These are phyloP conservation scores for Phytopythium mirpurense DNA, from an alignment of 352 stramenopile species.

Conservation along the genomic window DNA sequence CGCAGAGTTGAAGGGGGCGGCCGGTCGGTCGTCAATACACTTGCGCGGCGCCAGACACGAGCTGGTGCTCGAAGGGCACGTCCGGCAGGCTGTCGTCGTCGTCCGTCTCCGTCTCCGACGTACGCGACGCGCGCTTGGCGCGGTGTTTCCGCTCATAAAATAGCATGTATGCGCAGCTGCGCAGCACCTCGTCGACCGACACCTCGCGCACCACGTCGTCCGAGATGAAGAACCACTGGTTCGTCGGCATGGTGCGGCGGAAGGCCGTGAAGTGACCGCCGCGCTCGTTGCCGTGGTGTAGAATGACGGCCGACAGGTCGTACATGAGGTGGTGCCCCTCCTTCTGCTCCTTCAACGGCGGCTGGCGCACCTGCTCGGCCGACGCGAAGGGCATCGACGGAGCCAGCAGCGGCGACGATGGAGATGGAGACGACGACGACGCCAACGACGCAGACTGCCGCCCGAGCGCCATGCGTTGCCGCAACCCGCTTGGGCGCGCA, in stretches of 20 bases:
- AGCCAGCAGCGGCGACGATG: constrained; percentile 3
- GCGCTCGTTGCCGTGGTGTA: constrained; percentile 85
- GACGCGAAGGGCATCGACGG: constrained; percentile 7
- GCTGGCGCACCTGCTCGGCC: not conserved
- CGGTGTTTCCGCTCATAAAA: constrained; percentile 83
- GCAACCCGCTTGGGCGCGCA: not conserved
- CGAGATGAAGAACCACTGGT: constrained; percentile 85
- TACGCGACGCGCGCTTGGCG: constrained; percentile 27
- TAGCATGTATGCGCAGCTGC: constrained; percentile 86
- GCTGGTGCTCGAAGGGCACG: constrained; percentile 38
- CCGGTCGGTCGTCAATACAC: constrained; percentile 9
- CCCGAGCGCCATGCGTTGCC: not conserved
- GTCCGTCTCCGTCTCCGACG: constrained; percentile 27
- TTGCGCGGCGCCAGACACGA: constrained; percentile 20
- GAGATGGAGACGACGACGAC: constrained; percentile 2
- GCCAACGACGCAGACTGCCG: constrained; percentile 5
- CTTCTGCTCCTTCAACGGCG: constrained; percentile 13
- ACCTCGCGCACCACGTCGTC: constrained; percentile 71
- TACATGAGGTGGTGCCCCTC: constrained; percentile 51
- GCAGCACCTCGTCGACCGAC: constrained; percentile 51
- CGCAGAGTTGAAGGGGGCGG: no score
- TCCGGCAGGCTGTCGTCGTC: constrained; percentile 45
- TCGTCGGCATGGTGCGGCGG: constrained; percentile 36
- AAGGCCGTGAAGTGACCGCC: constrained; percentile 85
- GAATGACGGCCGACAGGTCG: constrained; percentile 69